Base-by-base conservation (phyloP, 345 rosid species). In the Citrus mangshanensis region DNA sequence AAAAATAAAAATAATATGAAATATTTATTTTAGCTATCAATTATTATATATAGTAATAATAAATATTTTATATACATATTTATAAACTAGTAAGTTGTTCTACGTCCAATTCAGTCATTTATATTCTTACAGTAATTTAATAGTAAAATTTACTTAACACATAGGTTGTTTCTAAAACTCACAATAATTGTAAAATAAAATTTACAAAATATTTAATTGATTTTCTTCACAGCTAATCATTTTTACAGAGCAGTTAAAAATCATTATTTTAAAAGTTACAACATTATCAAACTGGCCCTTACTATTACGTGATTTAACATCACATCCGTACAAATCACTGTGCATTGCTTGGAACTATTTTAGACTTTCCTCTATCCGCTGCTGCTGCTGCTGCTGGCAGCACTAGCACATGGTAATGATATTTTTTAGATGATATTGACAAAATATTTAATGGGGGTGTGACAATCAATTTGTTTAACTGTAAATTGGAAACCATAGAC, bases 171-270 rank as follows among this genome's bases (percentile, higher is more conserved):
- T 42, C 3, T 3, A 42, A 3, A 42, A 42, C 4, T 10, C 51
- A 42, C 4, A 10, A 42, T 38, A 38, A 7, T 42, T 10, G 49
- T 40, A 40, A 40, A 40, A 9, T 40, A 40, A 40, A 9, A 9
- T 42, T 42, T 42, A 0, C 0, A 0, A 42, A 10, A 10, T 3
- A 3, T 46, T 46, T 46, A 12, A 3, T 46, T 46, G 1, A 46
- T 13, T 46, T 3, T 46, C 0, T 46, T 46, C 0, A 12, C 1
- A 3, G 0, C 0, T 12, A 0, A 3, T 12, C 0, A 13, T 46
- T 46, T 46, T 0, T 13, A 13, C 1, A 13, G 1, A 0, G 0
- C 14, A 46, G 1, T 13, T 46, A 46, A 3, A 46, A 46, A 10
- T 13, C 3, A 42, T 42, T 42, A 10, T 42, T 40, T 40, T 40